Conservation (phyloP, 2,329 filamentous ascomycete genomes). For the Paraphoma chrysanthemicola region DNA sequence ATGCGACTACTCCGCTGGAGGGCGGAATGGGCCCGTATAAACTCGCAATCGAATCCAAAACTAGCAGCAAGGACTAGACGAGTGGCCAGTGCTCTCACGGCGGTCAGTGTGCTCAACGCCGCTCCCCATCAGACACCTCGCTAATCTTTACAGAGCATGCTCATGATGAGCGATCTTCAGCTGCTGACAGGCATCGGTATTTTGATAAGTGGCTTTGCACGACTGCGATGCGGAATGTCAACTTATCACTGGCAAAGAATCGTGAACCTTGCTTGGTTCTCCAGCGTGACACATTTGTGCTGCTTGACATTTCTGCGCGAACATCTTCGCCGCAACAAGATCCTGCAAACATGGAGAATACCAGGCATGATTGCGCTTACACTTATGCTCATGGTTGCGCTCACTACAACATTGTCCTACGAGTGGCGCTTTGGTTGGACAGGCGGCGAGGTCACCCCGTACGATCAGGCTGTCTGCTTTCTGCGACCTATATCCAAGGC, state of each 20-base stretch:
- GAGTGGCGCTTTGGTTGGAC: not conserved
- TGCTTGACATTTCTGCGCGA: constrained; percentile 17
- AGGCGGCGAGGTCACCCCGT: not conserved
- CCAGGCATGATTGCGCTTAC: not conserved
- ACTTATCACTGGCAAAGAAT: constrained; percentile 22
- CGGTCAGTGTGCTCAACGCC: not conserved
- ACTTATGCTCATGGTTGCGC: not conserved
- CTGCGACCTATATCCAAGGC: not conserved
- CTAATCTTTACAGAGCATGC: constrained; percentile 9
- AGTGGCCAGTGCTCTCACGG: not conserved
- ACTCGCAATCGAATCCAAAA: not conserved
- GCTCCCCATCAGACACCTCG: no score
- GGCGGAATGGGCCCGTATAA: not conserved
- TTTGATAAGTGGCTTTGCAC: constrained; percentile 19
- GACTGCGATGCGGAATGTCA: constrained; percentile 16
- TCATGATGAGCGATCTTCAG: constrained; percentile 21
- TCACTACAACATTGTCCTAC: not conserved
- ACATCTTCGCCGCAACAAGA: constrained; percentile 3
- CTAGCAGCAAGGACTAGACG: not conserved
- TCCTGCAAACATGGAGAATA: constrained; percentile 11
- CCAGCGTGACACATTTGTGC: constrained; percentile 15
- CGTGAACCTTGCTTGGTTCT: constrained; percentile 20
- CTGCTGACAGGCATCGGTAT: constrained; percentile 20
- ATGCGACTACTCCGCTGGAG: not conserved
- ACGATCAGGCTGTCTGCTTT: not conserved